Conservation (phyloP, 352 stramenopile species). For the Pythium rishiriense region DNA sequence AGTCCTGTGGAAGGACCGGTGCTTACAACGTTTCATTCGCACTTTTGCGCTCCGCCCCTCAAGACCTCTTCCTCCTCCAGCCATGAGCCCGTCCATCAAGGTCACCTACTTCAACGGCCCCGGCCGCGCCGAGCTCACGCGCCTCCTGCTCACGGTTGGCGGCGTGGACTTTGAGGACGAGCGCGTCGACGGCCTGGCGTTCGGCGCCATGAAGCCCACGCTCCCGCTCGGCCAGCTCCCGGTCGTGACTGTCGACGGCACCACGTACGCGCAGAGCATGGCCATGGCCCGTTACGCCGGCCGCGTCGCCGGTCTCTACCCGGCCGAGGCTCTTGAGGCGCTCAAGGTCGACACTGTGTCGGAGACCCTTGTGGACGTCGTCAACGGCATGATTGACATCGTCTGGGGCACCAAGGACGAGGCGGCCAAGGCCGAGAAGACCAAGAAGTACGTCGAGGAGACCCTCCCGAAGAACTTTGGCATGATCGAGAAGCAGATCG, state of each 20-base stretch:
- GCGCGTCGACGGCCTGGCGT: conserved; percentile 35
- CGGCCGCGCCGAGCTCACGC: conserved; percentile 50
- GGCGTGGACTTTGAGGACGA: conserved; percentile 55
- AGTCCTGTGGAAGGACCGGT: not conserved
- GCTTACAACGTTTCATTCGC: conserved; percentile 8
- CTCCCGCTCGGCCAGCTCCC: conserved; percentile 52
- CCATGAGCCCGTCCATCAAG: conserved; percentile 36
- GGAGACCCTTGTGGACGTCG: conserved; percentile 38
- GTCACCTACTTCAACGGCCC: conserved; percentile 52
- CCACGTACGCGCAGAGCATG: conserved; percentile 52
- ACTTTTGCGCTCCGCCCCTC: conserved; percentile 10
- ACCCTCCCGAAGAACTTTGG: conserved; percentile 38
- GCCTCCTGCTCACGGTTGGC: conserved; percentile 44
- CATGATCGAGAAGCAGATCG: conserved; percentile 44
- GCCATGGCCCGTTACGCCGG: conserved; percentile 58
- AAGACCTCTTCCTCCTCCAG: not conserved
- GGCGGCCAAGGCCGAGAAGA: conserved; percentile 43
- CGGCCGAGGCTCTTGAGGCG: conserved; percentile 35
- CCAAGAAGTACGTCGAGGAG: conserved; percentile 39
- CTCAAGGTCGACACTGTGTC: conserved; percentile 47
- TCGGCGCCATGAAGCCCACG: conserved; percentile 35
- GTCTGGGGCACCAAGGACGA: conserved; percentile 37
- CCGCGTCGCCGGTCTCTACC: conserved; percentile 49
- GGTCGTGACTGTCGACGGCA: conserved; percentile 51
- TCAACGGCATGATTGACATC: conserved; percentile 33